These are phyloP conservation scores for Hypoxylon lenormandii DNA, from an alignment of 495 filamentous ascomycete genomes.

Conservation along the genomic window DNA sequence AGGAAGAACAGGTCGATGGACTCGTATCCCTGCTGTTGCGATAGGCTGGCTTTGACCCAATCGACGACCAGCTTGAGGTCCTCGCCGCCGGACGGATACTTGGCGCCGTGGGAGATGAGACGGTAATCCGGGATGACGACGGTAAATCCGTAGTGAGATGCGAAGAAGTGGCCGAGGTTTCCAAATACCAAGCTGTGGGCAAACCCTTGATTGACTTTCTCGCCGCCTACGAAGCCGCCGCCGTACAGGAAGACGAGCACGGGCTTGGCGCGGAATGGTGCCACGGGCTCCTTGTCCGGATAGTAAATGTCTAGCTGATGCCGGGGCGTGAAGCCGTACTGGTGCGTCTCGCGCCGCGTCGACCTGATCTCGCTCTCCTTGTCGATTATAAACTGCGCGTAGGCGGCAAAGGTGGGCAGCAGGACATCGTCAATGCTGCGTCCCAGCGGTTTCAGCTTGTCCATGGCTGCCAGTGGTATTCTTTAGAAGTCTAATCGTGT, in stretches of 20 bases:
- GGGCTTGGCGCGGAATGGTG: slow-evolving; percentile 33
- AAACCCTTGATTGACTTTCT: slow-evolving; percentile 47
- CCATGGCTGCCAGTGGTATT: slow-evolving; percentile 36
- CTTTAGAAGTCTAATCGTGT: neutral
- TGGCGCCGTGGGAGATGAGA: slow-evolving; percentile 54
- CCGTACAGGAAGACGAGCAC: slow-evolving; percentile 61
- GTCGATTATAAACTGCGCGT: slow-evolving; percentile 49
- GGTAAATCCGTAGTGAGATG: slow-evolving; percentile 50
- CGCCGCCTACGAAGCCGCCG: slow-evolving; percentile 56
- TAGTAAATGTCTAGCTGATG: slow-evolving; percentile 59
- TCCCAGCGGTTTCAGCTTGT: slow-evolving; percentile 56
- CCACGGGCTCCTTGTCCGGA: slow-evolving; percentile 26
- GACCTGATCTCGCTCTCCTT: slow-evolving; percentile 55
- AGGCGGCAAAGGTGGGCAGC: slow-evolving; percentile 54
- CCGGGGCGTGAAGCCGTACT: slow-evolving; percentile 53
- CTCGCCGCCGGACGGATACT: slow-evolving; percentile 57
- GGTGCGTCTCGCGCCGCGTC: slow-evolving; percentile 45
- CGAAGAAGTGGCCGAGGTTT: slow-evolving; percentile 60
- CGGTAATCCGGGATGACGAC: slow-evolving; percentile 59
- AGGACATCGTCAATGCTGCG: slow-evolving; percentile 50
- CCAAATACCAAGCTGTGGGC: slow-evolving; percentile 51
- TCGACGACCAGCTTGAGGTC: slow-evolving; percentile 54
- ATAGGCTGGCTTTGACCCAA: slow-evolving; percentile 48
- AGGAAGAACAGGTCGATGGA: slow-evolving; percentile 55
- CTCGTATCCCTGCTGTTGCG: slow-evolving; percentile 37